These are phyloP conservation scores for Vicia villosa DNA, from an alignment of 306 rosid species.

Conservation along the genomic window DNA sequence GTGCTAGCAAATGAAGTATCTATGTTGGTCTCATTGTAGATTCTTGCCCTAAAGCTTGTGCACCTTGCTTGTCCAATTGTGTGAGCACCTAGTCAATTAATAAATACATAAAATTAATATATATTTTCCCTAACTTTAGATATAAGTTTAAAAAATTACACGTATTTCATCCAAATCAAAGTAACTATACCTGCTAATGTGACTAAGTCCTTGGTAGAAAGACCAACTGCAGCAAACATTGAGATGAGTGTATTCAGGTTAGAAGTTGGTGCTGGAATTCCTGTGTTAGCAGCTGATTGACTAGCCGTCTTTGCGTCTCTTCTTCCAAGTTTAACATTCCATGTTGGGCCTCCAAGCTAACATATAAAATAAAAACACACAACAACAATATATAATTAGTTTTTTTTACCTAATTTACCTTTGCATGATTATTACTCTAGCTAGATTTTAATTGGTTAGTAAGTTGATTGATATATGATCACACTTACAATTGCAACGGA, in stretches of 20 bases:
- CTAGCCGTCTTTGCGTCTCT: constrained; percentile 76
- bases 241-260: constrained; percentile 65
- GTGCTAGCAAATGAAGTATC: constrained; percentile 46
- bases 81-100: constrained; percentile 48
- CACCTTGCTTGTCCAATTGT: constrained; percentile 96
- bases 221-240: constrained; percentile 68
- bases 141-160: too few species aligned
- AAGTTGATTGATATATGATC: not conserved
- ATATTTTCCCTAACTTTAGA: too few species aligned
- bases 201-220: constrained; percentile 76
- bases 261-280: constrained; percentile 72
- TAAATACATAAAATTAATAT: not conserved
- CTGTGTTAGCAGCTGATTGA: constrained; percentile 70
- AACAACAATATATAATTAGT: not conserved
- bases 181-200: constrained; percentile 60
- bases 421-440: not conserved
- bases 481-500: constrained; percentile 62
- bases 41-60: constrained; percentile 56
- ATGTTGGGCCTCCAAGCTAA: constrained; percentile 82
- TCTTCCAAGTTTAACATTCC: constrained; percentile 88
- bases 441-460: not conserved
- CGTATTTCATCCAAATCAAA: too few species aligned
- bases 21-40: constrained; percentile 74
- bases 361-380: not conserved
- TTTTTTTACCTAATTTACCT: not conserved